Percentiles rank a stretch among this genome's conserved stretches.
phyloP scores from a whole-genome alignment of 1,284 basidiomycete genomes.

The Fomitopsis palustris region DNA sequence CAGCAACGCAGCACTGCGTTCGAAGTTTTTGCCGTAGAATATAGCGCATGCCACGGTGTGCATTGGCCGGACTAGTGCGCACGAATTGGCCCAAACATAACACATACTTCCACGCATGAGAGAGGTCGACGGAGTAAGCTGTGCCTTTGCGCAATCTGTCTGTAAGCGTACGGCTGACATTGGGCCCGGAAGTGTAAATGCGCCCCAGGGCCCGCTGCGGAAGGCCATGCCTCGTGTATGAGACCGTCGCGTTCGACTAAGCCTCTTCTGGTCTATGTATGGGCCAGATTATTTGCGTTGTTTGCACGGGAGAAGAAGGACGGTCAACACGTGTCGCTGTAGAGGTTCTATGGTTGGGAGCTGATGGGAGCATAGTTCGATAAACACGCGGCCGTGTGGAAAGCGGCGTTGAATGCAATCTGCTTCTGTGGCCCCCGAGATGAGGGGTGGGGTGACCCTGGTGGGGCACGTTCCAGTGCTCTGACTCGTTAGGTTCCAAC shows the following conservation, averaged over 20 bases:
- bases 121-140: not conserved
- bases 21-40: not conserved
- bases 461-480: not conserved
- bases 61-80: not conserved
- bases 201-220: not conserved
- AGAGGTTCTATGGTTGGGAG: not conserved
- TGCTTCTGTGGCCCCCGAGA: not conserved
- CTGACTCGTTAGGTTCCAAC: not conserved
- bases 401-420: not conserved
- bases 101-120: not conserved
- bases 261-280: not conserved
- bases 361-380: not conserved
- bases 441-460: not conserved
- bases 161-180: not conserved
- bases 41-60: not conserved
- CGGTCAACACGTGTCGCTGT: not conserved
- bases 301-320: not conserved
- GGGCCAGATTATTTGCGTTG: not conserved
- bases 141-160: not conserved
- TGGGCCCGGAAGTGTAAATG: not conserved
- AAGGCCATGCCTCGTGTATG: constrained; percentile 6
- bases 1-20: not conserved
- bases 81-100: not conserved
- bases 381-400: not conserved
- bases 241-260: not conserved